A percentile compares a stretch with the other conserved stretches of the same genome.
These are phyloP conservation scores for Murraya paniculata DNA, from an alignment of 345 rosid genomes.

Conservation along the genomic window DNA sequence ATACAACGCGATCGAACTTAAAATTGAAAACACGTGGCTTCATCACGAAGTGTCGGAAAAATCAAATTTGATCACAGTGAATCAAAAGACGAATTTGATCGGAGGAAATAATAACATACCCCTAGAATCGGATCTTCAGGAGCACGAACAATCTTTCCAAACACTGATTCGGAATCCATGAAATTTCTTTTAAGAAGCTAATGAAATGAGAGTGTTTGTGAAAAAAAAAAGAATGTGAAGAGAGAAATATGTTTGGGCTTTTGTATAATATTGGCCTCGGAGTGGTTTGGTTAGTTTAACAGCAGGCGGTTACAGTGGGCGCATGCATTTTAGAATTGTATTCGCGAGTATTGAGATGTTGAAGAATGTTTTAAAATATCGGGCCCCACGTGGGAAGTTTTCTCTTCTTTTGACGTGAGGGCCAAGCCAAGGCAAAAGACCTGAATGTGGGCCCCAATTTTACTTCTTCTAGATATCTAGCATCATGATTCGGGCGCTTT, in stretches of 20 bases:
- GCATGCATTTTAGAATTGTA: not conserved
- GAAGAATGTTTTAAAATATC: not conserved
- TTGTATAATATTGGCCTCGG: not conserved
- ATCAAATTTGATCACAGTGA: not conserved
- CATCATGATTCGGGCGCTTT: too few relatives aligned
- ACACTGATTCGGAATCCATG: conserved; percentile 47
- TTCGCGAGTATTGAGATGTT: not conserved
- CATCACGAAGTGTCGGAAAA: not conserved
- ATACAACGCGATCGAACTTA: not conserved
- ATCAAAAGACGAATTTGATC: not conserved
- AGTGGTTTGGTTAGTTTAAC: not conserved
- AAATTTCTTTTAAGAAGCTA: not conserved
- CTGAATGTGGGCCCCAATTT: too few relatives aligned
- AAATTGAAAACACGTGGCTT: not conserved
- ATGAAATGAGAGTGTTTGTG: not conserved
- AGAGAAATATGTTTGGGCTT: not conserved
- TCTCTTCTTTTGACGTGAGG: too few relatives aligned
- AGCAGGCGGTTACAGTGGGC: conserved; percentile 27
- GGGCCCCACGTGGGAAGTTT: not conserved
- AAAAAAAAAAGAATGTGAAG: too few relatives aligned
- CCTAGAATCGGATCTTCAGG: conserved; percentile 75
- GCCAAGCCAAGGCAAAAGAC: too few relatives aligned
- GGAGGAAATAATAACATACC: conserved; percentile 22
- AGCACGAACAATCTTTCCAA: conserved; percentile 42
- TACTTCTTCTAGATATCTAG: too few relatives aligned